Evolutionary conservation across 2,329 filamentous ascomycete species (phyloP).

Genomic region (Lanzia echinophila): DNA sequence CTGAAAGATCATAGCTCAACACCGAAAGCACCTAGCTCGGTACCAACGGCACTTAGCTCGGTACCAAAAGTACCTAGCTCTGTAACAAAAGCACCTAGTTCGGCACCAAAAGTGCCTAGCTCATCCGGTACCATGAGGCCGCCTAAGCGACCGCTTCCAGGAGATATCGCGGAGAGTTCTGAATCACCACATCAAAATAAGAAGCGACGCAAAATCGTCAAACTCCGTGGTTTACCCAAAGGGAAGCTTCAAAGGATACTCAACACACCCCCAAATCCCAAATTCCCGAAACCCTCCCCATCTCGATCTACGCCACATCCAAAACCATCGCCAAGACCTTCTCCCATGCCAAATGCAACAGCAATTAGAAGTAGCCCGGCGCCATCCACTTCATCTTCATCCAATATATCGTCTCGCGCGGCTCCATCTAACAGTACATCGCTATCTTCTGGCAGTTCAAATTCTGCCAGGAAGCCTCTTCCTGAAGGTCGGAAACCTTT

Average conservation of each 20-base stretch:
- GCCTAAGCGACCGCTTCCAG: constrained; percentile 19
- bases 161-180: constrained; percentile 10
- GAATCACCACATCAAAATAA: constrained; percentile 6
- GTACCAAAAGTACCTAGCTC: background rate
- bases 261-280: constrained; percentile 17
- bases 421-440: constrained; percentile 3
- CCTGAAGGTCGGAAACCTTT: constrained; percentile 15
- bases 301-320: constrained; percentile 4
- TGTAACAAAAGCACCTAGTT: background rate
- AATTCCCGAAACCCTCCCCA: background rate
- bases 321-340: constrained; percentile 8
- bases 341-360: constrained; percentile 19
- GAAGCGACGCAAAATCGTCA: constrained; percentile 11
- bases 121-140: constrained; percentile 16
- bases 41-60: background rate
- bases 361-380: constrained; percentile 11
- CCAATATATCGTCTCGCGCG: constrained; percentile 8
- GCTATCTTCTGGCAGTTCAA: background rate
- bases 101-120: background rate
- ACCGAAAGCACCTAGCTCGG: background rate
- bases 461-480: constrained; percentile 16
- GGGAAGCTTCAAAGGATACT: constrained; percentile 18
- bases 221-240: constrained; percentile 9
- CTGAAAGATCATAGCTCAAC: background rate
- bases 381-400: constrained; percentile 9